These are phyloP conservation scores for Ilyonectria sp. DNA, from an alignment of 2,329 filamentous ascomycete species.

Conservation along the genomic window DNA sequence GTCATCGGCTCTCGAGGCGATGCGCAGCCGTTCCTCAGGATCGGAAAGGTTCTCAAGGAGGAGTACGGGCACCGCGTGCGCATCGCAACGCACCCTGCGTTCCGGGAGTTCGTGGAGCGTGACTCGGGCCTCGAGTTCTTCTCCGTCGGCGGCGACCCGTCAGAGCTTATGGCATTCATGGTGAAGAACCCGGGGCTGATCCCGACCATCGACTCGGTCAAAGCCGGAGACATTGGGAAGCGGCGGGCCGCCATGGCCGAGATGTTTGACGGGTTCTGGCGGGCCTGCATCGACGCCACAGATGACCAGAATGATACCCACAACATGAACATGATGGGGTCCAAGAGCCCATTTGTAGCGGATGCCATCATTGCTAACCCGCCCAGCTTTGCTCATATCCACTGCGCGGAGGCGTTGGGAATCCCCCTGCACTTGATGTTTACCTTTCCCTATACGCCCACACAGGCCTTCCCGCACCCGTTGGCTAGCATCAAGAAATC, in stretches of 20 bases:
- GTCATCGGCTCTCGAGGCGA: slow-evolving; percentile 87
- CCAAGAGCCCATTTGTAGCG: slow-evolving; percentile 74
- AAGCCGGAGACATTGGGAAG: slow-evolving; percentile 79
- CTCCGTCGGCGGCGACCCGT: slow-evolving; percentile 83
- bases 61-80: slow-evolving; percentile 82
- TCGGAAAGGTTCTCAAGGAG: slow-evolving; percentile 81
- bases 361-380: slow-evolving; percentile 91
- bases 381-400: slow-evolving; percentile 82
- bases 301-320: slow-evolving; percentile 73
- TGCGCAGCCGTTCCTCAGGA: slow-evolving; percentile 83
- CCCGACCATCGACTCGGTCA: slow-evolving; percentile 80
- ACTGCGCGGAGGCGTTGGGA: slow-evolving; percentile 84
- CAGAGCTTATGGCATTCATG: slow-evolving; percentile 91
- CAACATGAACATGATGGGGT: slow-evolving; percentile 77
- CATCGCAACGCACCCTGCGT: slow-evolving; percentile 84
- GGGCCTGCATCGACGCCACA: slow-evolving; percentile 81
- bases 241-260: slow-evolving; percentile 80
- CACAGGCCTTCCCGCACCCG: slow-evolving; percentile 82
- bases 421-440: slow-evolving; percentile 90
- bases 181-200: slow-evolving; percentile 87
- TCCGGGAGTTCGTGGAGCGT: slow-evolving; percentile 81
- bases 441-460: slow-evolving; percentile 86
- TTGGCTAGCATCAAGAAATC: slow-evolving; percentile 81
- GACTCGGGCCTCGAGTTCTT: slow-evolving; percentile 86
- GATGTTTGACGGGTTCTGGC: slow-evolving; percentile 89